Base-by-base conservation (phyloP, 495 filamentous ascomycete genomes). In the Tetracladium marchalianum region DNA sequence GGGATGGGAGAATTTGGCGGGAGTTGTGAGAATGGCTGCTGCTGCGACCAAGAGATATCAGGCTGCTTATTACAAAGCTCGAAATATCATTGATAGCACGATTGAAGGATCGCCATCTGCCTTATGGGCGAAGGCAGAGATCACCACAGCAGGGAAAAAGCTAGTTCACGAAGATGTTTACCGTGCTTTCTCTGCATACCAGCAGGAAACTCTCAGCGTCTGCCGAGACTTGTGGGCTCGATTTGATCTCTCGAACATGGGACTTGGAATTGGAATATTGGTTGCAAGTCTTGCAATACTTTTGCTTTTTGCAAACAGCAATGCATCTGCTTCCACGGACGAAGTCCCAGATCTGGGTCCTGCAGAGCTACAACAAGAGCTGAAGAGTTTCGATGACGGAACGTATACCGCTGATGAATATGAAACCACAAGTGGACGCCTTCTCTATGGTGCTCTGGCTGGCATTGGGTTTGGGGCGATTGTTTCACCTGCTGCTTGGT, bases 31-130 rank as follows among this genome's bases (percentile, higher is more conserved):
- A 5, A 61, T 92, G 36, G 73, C 92, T 0, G 78, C 86, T 5
- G 85, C 87, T 13, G 92, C 93, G 51, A 90, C 96, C 56, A 83
- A 87, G 65, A 73, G 83, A 49, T 98, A 98, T 59, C 88, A 94
- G 61, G 69, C 61, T 19, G 68, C 72, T 4, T 77, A 77, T 46
- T 76, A 69, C 44, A 40, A 56, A 4, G 74, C 76, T 15, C 75
- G 78, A 27, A 80, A 81, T 1, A 73, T 84, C 15, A 75, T 82
- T 46, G 75, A 80, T 39, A 69, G 66, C 11, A 65, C 72, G 19
- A 68, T 68, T 12, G 66, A 72, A 8, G 72, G 69, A 11, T 77
- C 85, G 11, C 67, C 73, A 1, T 55, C 70, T 31, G 58, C 63
- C 7, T 70, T 87, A 17, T 92, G 81, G 82, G 57, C 62, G 12